A percentile compares a stretch with the other conserved stretches of the same genome.
phyloP scores from a whole-genome alignment of 805 yeast species.

The Ogataea glucozyma region DNA sequence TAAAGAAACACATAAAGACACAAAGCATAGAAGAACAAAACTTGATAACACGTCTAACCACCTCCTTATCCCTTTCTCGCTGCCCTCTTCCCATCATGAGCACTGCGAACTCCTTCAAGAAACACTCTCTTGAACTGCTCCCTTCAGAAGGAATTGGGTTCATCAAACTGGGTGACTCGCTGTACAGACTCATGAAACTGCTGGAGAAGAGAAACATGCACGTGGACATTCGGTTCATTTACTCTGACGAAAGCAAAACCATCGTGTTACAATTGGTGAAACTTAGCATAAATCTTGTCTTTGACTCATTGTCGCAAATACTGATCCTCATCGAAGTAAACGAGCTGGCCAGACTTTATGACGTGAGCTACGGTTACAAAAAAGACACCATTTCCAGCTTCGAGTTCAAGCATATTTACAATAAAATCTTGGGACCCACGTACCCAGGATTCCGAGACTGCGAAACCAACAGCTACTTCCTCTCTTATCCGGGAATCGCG shows the following conservation, averaged over 20 bases:
- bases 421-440: constrained; percentile 62
- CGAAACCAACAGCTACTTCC: constrained; percentile 37
- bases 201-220: constrained; percentile 18
- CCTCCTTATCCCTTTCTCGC: no score
- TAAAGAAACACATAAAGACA: no score
- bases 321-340: constrained; percentile 31
- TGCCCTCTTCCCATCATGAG: no score
- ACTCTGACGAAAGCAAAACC: constrained; percentile 19
- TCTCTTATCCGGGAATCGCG: constrained; percentile 58
- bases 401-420: constrained; percentile 48
- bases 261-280: constrained; percentile 25
- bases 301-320: constrained; percentile 30
- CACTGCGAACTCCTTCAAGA: not conserved
- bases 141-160: constrained; percentile 32
- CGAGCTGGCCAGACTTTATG: constrained; percentile 14
- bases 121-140: constrained; percentile 21
- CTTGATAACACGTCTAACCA: no score
- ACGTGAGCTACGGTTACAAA: constrained; percentile 22
- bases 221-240: constrained; percentile 26
- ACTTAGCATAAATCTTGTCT: constrained; percentile 26
- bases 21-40: no score
- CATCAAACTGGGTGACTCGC: constrained; percentile 28
- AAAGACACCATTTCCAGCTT: constrained; percentile 25
- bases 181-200: constrained; percentile 24
- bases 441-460: constrained; percentile 49